A percentile compares a stretch with the other conserved stretches of the same genome.
Evolutionary conservation across 345 rosid genomes (phyloP).

Genomic region (Acer saccharum): DNA sequence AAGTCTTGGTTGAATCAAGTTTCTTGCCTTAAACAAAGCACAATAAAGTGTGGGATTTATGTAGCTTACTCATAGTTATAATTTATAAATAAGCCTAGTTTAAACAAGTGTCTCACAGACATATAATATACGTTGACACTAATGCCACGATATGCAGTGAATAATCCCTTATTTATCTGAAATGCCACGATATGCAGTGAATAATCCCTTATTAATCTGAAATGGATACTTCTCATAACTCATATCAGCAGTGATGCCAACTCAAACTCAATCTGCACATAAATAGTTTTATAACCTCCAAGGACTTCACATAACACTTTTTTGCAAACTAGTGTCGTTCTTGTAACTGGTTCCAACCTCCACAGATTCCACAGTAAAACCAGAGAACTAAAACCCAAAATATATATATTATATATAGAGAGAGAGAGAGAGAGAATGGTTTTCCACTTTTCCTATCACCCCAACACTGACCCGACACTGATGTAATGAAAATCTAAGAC

Average conservation of each 20-base stretch:
- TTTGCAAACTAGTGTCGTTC: not conserved
- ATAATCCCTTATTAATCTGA: not conserved
- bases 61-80: not conserved
- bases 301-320: not conserved
- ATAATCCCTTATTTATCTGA: too few relatives aligned
- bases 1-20: not conserved
- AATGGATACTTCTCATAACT: not conserved
- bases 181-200: not conserved
- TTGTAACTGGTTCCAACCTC: slow-evolving; percentile 12
- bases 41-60: too few relatives aligned
- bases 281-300: not conserved
- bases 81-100: too few relatives aligned
- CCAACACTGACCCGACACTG: too few relatives aligned
- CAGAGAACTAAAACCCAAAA: not conserved
- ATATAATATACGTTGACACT: not conserved
- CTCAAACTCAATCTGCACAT: not conserved
- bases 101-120: not conserved
- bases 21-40: not conserved
- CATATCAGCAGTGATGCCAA: not conserved
- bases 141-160: not conserved
- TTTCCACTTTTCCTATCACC: too few relatives aligned
- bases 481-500: too few relatives aligned
- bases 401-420: too few relatives aligned
- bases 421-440: too few relatives aligned
- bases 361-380: not conserved